Evolutionary conservation across 441 rosid species (phyloP).

Genomic region (Mallotus japonicus): DNA sequence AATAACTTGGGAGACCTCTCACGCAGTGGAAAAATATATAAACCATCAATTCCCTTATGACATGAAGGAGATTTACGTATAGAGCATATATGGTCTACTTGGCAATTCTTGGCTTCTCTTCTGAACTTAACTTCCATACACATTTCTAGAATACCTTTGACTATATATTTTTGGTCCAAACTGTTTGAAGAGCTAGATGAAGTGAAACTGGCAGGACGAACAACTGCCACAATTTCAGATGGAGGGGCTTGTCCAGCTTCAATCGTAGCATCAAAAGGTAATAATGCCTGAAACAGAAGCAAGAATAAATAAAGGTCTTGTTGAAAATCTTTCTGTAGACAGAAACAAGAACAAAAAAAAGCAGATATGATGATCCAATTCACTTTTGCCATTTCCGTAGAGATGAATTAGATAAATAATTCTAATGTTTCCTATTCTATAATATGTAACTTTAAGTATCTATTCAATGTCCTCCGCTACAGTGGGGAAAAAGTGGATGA

Average conservation of each 20-base stretch:
- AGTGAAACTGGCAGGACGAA: constrained; percentile 53
- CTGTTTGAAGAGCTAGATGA: constrained; percentile 31
- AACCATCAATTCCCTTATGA: constrained; percentile 44
- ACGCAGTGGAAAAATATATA: constrained; percentile 52
- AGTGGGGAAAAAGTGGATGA: neutral
- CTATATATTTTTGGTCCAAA: constrained; percentile 56
- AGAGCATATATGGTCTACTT: constrained; percentile 27
- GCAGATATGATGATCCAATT: neutral
- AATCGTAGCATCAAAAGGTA: constrained; percentile 35
- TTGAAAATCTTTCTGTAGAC: neutral
- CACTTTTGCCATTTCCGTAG: neutral
- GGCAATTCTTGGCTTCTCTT: constrained; percentile 14
- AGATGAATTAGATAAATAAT: neutral
- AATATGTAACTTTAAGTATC: constrained; percentile 6
- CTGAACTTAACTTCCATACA: constrained; percentile 41
- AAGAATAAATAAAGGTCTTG: neutral
- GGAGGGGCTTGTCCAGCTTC: constrained; percentile 54
- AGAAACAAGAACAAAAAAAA: neutral
- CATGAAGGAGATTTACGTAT: constrained; percentile 34
- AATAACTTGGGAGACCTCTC: constrained; percentile 35
- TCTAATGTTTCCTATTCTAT: neutral
- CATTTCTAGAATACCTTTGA: constrained; percentile 46
- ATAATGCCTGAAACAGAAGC: constrained; percentile 39
- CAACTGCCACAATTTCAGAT: constrained; percentile 59
- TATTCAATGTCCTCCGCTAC: neutral